Evolutionary conservation across 352 stramenopile genomes (phyloP).

Genomic region (Pythium phragmiticola): DNA sequence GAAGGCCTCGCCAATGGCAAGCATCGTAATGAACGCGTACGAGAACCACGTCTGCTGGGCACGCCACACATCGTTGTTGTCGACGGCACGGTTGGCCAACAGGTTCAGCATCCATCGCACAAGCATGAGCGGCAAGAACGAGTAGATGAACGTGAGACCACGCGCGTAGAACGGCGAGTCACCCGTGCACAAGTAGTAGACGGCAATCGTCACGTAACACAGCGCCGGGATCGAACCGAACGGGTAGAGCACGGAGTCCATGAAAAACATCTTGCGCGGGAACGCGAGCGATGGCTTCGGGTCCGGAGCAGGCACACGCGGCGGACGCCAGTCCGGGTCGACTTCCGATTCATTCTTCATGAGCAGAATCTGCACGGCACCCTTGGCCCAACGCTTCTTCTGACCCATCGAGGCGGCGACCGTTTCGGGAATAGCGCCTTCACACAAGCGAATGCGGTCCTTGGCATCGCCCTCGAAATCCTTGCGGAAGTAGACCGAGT

Average conservation of each 20-base stretch:
- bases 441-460: constrained; percentile 83
- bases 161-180: constrained; percentile 84
- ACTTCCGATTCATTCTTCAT: constrained; percentile 90
- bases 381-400: constrained; percentile 88
- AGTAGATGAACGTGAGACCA: constrained; percentile 80
- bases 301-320: constrained; percentile 77
- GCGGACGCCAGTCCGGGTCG: constrained; percentile 85
- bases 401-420: constrained; percentile 85
- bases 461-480: constrained; percentile 86
- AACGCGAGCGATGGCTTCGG: constrained; percentile 80
- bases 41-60: constrained; percentile 90
- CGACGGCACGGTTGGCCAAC: constrained; percentile 81
- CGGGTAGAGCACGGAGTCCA: constrained; percentile 87
- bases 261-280: constrained; percentile 90
- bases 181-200: constrained; percentile 87
- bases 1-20: constrained; percentile 82
- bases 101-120: constrained; percentile 80
- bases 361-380: constrained; percentile 84
- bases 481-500: constrained; percentile 89
- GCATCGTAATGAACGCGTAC: constrained; percentile 87
- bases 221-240: constrained; percentile 85
- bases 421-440: constrained; percentile 82
- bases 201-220: constrained; percentile 81
- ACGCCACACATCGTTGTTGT: constrained; percentile 90
- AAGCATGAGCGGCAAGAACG: constrained; percentile 85